Conservation (phyloP, 441 rosid genomes). For the Erysimum cheiri region DNA sequence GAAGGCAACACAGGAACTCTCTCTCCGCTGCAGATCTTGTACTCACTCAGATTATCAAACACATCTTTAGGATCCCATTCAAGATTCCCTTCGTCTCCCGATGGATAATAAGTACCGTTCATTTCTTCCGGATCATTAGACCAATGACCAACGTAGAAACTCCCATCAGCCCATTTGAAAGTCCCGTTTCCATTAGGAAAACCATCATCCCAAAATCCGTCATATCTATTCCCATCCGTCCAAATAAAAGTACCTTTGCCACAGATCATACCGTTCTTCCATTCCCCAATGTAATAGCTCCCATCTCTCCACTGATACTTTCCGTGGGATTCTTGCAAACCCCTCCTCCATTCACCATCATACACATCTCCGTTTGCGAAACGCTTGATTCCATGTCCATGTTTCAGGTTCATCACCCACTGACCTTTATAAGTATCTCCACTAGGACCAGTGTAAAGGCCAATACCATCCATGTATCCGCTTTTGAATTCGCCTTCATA, state of each 20-base stretch:
- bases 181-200: slow-evolving; percentile 68
- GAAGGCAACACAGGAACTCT: slow-evolving; percentile 62
- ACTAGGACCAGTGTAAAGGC: slow-evolving; percentile 56
- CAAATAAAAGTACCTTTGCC: slow-evolving; percentile 65
- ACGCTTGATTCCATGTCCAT: slow-evolving; percentile 63
- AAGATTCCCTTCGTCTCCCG: slow-evolving; percentile 38
- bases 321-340: slow-evolving; percentile 67
- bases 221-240: slow-evolving; percentile 57
- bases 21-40: slow-evolving; percentile 50
- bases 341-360: slow-evolving; percentile 74
- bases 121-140: slow-evolving; percentile 60
- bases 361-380: slow-evolving; percentile 62
- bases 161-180: slow-evolving; percentile 58
- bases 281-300: slow-evolving; percentile 59
- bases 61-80: slow-evolving; percentile 62
- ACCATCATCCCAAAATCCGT: slow-evolving; percentile 69
- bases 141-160: slow-evolving; percentile 69
- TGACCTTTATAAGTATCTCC: slow-evolving; percentile 62
- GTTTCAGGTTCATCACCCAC: slow-evolving; percentile 76
- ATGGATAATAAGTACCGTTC: slow-evolving; percentile 60
- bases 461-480: slow-evolving; percentile 73
- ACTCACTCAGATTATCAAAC: slow-evolving; percentile 45
- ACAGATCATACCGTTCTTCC: slow-evolving; percentile 57
- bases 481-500: slow-evolving; percentile 73
- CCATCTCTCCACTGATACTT: slow-evolving; percentile 63